phyloP scores from a whole-genome alignment of 225 moss, liverwort and hornwort genomes.

The Pseudoscleropodium purum region DNA sequence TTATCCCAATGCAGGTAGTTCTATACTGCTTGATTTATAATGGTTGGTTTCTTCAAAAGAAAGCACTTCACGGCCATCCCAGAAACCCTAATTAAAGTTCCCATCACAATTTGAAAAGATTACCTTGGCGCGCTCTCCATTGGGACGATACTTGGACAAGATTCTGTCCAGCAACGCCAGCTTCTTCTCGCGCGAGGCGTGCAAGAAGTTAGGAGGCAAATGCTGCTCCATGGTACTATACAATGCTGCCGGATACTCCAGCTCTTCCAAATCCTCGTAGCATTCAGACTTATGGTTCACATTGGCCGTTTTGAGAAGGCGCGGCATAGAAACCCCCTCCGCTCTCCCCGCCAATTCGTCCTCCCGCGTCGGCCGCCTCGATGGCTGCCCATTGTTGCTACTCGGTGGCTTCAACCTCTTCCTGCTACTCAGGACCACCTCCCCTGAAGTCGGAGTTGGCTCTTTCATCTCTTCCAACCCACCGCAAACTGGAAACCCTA shows the following conservation, averaged over 20 bases:
- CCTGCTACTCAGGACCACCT: conserved; percentile 39
- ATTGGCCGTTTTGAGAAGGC: conserved; percentile 56
- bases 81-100: background rate
- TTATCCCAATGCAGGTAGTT: background rate
- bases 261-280: conserved; percentile 91
- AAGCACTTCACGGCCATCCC: background rate
- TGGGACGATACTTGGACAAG: conserved; percentile 89
- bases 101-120: background rate
- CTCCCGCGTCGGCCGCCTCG: conserved; percentile 35
- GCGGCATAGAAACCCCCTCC: conserved; percentile 52
- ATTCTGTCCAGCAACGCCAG: conserved; percentile 73
- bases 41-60: background rate
- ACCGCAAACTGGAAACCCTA: background rate
- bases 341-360: conserved; percentile 41
- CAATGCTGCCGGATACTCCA: conserved; percentile 85
- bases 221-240: conserved; percentile 97
- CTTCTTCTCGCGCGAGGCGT: conserved; percentile 78
- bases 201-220: conserved; percentile 61
- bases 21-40: background rate
- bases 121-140: conserved; percentile 92
- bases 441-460: conserved; percentile 40
- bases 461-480: conserved; percentile 37
- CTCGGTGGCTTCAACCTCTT: conserved; percentile 50
- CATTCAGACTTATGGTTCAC: conserved; percentile 75
- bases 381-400: conserved; percentile 48